Percentiles rank a stretch among this genome's conserved stretches.
These are phyloP conservation scores for Paramecium biaurelia DNA, from an alignment of 73 alveolate species.

Conservation along the genomic window DNA sequence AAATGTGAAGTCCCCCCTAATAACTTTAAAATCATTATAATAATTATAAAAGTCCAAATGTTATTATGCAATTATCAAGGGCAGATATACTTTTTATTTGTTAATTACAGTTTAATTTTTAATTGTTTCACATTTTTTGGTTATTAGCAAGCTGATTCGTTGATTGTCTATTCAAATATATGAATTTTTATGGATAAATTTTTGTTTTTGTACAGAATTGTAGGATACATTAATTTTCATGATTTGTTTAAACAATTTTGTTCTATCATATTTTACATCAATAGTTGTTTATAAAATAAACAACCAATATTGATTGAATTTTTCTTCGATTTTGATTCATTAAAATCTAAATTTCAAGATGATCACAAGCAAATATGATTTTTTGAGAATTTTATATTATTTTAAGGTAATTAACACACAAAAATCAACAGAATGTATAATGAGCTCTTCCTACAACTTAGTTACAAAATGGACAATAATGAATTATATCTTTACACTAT, in stretches of 20 bases:
- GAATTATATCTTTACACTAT: not conserved
- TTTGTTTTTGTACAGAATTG: not conserved
- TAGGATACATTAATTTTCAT: not conserved
- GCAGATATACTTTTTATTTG: no score
- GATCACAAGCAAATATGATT: not conserved
- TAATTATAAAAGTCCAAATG: no score
- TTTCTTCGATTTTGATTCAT: not conserved
- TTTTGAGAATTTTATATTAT: not conserved
- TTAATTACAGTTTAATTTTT: no score
- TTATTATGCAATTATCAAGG: no score
- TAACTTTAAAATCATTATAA: no score
- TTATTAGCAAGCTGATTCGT: not conserved
- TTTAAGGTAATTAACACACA: not conserved
- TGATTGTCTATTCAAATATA: not conserved
- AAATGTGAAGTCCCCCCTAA: no score
- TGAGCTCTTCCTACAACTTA: not conserved
- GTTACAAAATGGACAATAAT: slow-evolving; percentile 5
- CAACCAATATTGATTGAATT: no score
- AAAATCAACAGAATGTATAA: not conserved
- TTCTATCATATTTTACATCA: no score
- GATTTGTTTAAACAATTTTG: not conserved
- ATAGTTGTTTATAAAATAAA: not conserved
- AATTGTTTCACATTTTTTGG: not conserved
- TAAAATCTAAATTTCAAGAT: not conserved
- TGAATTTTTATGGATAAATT: not conserved